phyloP scores from a whole-genome alignment of 192 early-diverging fungal genomes.

The Phlyctochytrium planicorne region DNA sequence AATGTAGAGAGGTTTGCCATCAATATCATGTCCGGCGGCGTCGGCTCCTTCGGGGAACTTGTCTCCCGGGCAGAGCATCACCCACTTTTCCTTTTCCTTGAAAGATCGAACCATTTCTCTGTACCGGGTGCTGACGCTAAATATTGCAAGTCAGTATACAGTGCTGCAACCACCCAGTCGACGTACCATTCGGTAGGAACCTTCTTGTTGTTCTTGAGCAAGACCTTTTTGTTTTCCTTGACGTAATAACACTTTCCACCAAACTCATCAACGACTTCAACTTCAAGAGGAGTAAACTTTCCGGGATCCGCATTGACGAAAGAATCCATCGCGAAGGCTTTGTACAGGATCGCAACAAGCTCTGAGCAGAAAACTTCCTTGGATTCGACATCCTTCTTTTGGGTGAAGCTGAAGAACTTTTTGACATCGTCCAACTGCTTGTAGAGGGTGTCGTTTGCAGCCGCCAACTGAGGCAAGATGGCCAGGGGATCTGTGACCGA shows the following conservation, averaged over 20 bases:
- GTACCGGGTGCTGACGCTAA: not conserved
- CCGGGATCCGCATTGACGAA: constrained; percentile 21
- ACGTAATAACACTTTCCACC: constrained; percentile 14
- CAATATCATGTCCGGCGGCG: constrained; percentile 9
- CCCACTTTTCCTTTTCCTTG: not conserved
- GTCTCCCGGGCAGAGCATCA: not conserved
- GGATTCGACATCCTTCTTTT: constrained; percentile 6
- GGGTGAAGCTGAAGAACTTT: not conserved
- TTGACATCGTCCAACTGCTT: not conserved
- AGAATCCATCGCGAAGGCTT: not conserved
- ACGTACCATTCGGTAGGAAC: not conserved
- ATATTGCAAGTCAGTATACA: no score
- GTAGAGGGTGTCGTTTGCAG: not conserved
- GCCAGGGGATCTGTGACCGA: not conserved
- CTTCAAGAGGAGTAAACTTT: constrained; percentile 37
- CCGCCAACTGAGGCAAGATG: not conserved
- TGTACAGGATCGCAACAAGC: constrained; percentile 24
- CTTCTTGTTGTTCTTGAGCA: constrained; percentile 4
- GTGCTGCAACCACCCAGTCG: not conserved
- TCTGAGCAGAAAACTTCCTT: constrained; percentile 22
- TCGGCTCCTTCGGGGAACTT: constrained; percentile 10
- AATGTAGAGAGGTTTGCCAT: constrained; percentile 19
- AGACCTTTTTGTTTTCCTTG: constrained; percentile 15
- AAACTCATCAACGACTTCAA: constrained; percentile 28
- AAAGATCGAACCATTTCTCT: not conserved